Evolutionary conservation across 2,329 filamentous ascomycete genomes (phyloP), one percentile per base, ranked within the genome.

Genomic region (Colletotrichum sidae): DNA sequence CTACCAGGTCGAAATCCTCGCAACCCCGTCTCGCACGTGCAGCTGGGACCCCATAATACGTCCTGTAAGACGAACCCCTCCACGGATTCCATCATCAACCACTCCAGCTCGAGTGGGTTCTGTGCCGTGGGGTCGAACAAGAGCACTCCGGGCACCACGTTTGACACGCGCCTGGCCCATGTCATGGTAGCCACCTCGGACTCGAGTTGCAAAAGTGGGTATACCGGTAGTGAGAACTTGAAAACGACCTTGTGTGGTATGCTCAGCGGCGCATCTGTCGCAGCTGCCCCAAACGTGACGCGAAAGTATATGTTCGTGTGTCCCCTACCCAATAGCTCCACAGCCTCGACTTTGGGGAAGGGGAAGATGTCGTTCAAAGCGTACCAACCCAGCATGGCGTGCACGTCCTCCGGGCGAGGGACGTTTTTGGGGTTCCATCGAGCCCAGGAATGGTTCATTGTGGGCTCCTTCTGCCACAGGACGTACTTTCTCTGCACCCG

Each of bases 181-280:
- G 51, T 37, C 63, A 69, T 69, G 41, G 60, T 67, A 12, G 68
- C 66, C 17, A 70, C 67, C 46, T 70, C 69, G 46, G 46, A 45
- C 45, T 69, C 65, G 34, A 64, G 52, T 37, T 64, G 62, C 33
- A 55, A 62, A 49, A 41, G 55, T 7, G 44, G 69, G 2, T 47
- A 67, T 12, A 62, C 39, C 2, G 69, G 69, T 51, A 66, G 49
- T 3, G 37, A 13, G 34, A 69, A 49, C 1, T 63, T 54, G 8
- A 70, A 44, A 6, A 70, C 10, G 0, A 67, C 46, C 17, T 57
- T 54, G 8, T 55, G 35, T 10, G 55, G 51, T 2, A 68, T 45
- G 11, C 6, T 17, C 17, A 33, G 11, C 2, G 15, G 11, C 55
- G 37, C 17, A 25, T 8, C 39, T 12, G 11, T 17, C 12, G 5